Conservation (phyloP, 345 rosid species). For the Hibiscus syriacus region DNA sequence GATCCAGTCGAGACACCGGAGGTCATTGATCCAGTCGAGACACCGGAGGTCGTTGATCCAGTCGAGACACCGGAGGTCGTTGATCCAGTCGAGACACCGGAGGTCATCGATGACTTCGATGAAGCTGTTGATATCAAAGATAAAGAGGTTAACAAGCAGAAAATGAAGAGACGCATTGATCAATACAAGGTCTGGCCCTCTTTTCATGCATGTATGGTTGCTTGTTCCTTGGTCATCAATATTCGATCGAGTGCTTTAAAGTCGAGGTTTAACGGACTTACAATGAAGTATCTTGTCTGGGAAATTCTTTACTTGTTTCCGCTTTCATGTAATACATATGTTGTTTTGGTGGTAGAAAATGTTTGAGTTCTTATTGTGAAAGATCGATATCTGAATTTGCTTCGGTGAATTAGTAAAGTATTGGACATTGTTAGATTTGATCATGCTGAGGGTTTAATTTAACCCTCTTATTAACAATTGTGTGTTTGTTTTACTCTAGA, state of each 20-base stretch:
- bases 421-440: neutral
- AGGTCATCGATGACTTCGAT: conserved; percentile 90
- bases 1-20: no score
- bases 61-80: no score
- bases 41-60: no score
- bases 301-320: neutral
- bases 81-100: no score
- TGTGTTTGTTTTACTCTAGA: neutral
- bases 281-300: no score
- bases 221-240: neutral
- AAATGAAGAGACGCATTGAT: conserved; percentile 57
- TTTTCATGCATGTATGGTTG: neutral
- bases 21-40: no score
- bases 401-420: neutral
- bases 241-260: no score
- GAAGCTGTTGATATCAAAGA: conserved; percentile 84
- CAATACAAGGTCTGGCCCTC: conserved; percentile 56
- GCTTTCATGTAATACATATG: neutral
- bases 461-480: neutral
- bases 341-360: neutral
- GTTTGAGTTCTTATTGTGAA: neutral
- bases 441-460: no score
- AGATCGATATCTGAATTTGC: neutral
- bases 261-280: no score
- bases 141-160: conserved; percentile 77